Evolutionary conservation across 2,329 filamentous ascomycete genomes (phyloP), one percentile per base, ranked within the genome.

Genomic region (Atkinsonella texensis): DNA sequence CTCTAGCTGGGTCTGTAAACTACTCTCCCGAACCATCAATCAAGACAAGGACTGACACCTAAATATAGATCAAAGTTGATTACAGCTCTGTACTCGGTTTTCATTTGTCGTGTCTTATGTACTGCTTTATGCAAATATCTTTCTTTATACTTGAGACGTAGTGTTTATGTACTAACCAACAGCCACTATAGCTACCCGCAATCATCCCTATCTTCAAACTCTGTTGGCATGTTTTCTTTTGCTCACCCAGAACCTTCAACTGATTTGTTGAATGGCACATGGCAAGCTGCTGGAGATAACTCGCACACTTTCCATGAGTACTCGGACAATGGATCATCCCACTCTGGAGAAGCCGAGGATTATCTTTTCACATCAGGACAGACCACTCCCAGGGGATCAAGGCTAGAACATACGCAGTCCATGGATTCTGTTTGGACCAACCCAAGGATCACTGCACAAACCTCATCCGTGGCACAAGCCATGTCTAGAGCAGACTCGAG

Each of bases 271-370:
- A 66, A 66, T 60, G 71, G 74, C 70, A 71, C 75, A 62, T 81
- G 77, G 77, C 76, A 74, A 60, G 63, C 73, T 63, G 68, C 75
- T 71, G 69, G 69, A 71, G 77, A 81, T 74, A 76, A 75, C 62
- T 61, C 74, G 76, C 77, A 80, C 74, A 77, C 76, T 74, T 77
- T 79, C 65, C 71, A 70, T 65, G 72, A 74, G 58, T 75, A 72
- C 64, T 67, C 72, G 63, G 73, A 75, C 60, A 68, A 70, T 62
- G 73, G 70, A 70, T 74, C 73, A 56, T 66, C 67, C 58, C 69
- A 71, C 58, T 66, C 70, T 60, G 74, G 72, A 72, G 76, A 80
- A 56, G 59, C 70, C 60, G 77, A 79, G 69, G 76, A 79, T 52
- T 76, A 70, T 65, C 65, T 74, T 60, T 76, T 74, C 65, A 70